Percentiles rank a stretch among this genome's conserved stretches.
These are phyloP conservation scores for Oxytropis ochrocephala DNA, from an alignment of 306 rosid species.

Conservation along the genomic window DNA sequence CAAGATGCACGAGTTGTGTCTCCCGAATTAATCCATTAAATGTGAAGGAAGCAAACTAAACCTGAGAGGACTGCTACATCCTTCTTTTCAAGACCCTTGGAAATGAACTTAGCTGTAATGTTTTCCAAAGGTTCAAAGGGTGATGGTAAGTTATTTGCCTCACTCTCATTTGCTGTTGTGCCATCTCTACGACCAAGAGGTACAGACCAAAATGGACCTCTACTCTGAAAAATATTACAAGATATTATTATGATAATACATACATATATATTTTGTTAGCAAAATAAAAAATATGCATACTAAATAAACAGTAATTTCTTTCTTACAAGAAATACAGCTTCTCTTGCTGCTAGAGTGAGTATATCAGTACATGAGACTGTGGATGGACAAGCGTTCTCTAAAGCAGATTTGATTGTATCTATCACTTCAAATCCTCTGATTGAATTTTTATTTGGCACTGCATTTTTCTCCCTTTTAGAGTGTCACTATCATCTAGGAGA, in stretches of 20 bases:
- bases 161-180: slow-evolving; percentile 55
- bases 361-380: slow-evolving; percentile 85
- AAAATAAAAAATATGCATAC: no score
- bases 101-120: slow-evolving; percentile 56
- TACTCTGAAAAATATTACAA: slow-evolving; percentile 33
- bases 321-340: slow-evolving; percentile 76
- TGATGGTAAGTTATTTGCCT: slow-evolving; percentile 61
- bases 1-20: no score
- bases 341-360: slow-evolving; percentile 71
- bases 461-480: slow-evolving; percentile 80
- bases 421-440: slow-evolving; percentile 78
- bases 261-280: no score
- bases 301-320: not conserved
- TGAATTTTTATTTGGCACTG: slow-evolving; percentile 57
- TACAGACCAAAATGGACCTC: slow-evolving; percentile 63
- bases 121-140: slow-evolving; percentile 68
- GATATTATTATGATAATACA: not conserved
- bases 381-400: slow-evolving; percentile 77
- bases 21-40: not conserved
- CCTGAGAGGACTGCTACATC: slow-evolving; percentile 85
- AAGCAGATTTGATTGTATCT: slow-evolving; percentile 59
- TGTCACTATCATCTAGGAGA: slow-evolving; percentile 65
- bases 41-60: slow-evolving; percentile 24
- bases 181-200: slow-evolving; percentile 84
- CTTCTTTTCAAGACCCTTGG: slow-evolving; percentile 61